Percentiles rank a stretch among this genome's conserved stretches.
Evolutionary conservation across 2,329 filamentous ascomycete genomes (phyloP).

Genomic region (Lachnellula subtilissima): DNA sequence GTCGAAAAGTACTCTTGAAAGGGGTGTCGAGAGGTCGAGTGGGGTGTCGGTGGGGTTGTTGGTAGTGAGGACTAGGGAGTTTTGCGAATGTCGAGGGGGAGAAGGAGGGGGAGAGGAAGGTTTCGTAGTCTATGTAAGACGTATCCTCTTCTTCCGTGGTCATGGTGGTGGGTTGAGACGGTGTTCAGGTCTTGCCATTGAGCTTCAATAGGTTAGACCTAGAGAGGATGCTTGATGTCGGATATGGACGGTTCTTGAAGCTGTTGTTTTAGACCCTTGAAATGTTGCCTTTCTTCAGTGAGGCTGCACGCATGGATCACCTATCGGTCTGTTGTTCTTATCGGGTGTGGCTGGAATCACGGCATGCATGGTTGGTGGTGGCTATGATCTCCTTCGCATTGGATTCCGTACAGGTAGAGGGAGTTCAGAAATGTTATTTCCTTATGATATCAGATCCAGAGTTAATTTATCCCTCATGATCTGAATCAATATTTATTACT

Average conservation of each 20-base stretch:
- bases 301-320: conserved; percentile 2
- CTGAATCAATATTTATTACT: neutral
- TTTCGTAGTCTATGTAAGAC: conserved; percentile 94
- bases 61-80: conserved; percentile 79
- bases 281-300: neutral
- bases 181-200: conserved; percentile 9
- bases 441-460: too few relatives aligned
- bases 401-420: too few relatives aligned
- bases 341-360: neutral
- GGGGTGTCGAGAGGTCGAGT: conserved; percentile 87
- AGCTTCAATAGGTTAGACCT: neutral
- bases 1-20: conserved; percentile 92
- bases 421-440: too few relatives aligned
- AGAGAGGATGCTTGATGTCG: neutral
- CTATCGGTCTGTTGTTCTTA: neutral
- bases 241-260: neutral
- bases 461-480: neutral
- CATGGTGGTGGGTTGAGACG: conserved; percentile 17
- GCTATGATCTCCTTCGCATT: too few relatives aligned
- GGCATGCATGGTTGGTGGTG: neutral
- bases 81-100: conserved; percentile 81
- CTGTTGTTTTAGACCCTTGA: neutral
- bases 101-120: conserved; percentile 81
- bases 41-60: conserved; percentile 89
- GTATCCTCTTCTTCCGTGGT: conserved; percentile 48